Percentiles rank a stretch among this genome's conserved stretches.
Conservation (phyloP, 805 yeast genomes). For the Yamadazyma sp. region DNA sequence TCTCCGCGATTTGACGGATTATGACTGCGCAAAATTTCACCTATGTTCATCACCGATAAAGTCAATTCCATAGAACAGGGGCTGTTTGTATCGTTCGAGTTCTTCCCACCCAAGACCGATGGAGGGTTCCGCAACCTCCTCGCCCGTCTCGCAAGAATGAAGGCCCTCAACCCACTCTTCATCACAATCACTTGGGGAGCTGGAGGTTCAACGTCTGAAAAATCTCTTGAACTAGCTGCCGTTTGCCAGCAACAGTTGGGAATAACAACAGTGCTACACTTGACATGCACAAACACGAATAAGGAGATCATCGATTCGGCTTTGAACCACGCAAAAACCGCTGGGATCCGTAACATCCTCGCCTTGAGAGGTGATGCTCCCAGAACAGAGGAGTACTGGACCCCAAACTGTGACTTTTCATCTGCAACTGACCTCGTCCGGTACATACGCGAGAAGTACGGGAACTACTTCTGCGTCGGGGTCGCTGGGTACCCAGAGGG, state of each 20-base stretch:
- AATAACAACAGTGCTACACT: slow-evolving; percentile 88
- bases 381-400: slow-evolving; percentile 65
- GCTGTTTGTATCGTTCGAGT: slow-evolving; percentile 82
- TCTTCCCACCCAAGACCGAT: slow-evolving; percentile 96
- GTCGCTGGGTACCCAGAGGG: slow-evolving; percentile 99
- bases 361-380: slow-evolving; percentile 98
- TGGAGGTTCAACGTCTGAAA: slow-evolving; percentile 89
- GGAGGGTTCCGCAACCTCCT: slow-evolving; percentile 80
- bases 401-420: slow-evolving; percentile 56
- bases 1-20: no score
- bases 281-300: slow-evolving; percentile 94
- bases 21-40: no score
- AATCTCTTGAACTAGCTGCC: slow-evolving; percentile 79
- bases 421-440: slow-evolving; percentile 84
- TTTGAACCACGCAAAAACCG: slow-evolving; percentile 61
- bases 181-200: slow-evolving; percentile 99
- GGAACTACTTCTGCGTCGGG: slow-evolving; percentile 86
- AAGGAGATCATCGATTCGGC: slow-evolving; percentile 76
- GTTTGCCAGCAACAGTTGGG: slow-evolving; percentile 73
- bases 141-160: slow-evolving; percentile 87
- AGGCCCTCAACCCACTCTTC: slow-evolving; percentile 82
- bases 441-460: slow-evolving; percentile 70
- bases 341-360: slow-evolving; percentile 84
- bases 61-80: slow-evolving; percentile 48
- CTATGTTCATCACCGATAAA: slow-evolving; percentile 41